Percentiles rank a stretch among this genome's conserved stretches.
These are phyloP conservation scores for Dendrocalamus sinicus DNA, from an alignment of 176 grass and related monocot genomes.

Conservation along the genomic window DNA sequence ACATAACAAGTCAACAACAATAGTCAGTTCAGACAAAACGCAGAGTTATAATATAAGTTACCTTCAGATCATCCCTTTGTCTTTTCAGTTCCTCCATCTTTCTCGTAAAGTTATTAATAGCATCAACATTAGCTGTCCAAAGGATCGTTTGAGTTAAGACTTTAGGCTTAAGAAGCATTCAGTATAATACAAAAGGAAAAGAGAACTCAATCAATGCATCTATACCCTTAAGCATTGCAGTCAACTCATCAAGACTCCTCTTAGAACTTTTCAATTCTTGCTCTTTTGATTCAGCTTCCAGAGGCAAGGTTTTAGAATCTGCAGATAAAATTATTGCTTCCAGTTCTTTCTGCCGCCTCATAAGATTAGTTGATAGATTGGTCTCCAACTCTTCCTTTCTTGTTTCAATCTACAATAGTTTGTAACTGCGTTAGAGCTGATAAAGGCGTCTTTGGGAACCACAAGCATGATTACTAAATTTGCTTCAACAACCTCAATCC, in stretches of 20 bases:
- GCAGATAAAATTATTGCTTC: slow-evolving; percentile 88
- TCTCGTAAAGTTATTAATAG: slow-evolving; percentile 63
- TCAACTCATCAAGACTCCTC: slow-evolving; percentile 74
- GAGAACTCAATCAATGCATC: slow-evolving; percentile 9
- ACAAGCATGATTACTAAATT: slow-evolving; percentile 27
- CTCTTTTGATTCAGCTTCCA: slow-evolving; percentile 76
- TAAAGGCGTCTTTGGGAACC: neutral
- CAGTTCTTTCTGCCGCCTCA: slow-evolving; percentile 87
- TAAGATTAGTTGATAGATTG: slow-evolving; percentile 97
- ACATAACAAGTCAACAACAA: slow-evolving; percentile 32
- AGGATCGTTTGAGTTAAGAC: slow-evolving; percentile 16
- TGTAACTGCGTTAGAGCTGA: slow-evolving; percentile 17
- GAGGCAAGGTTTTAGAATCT: slow-evolving; percentile 74
- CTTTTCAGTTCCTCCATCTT: slow-evolving; percentile 74
- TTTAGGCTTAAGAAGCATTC: slow-evolving; percentile 21
- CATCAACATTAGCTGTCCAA: slow-evolving; percentile 65
- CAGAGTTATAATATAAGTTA: slow-evolving; percentile 34
- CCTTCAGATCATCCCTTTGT: slow-evolving; percentile 82
- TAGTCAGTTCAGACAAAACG: slow-evolving; percentile 22
- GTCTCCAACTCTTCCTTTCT: slow-evolving; percentile 96
- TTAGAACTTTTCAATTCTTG: slow-evolving; percentile 77
- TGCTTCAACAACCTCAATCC: slow-evolving; percentile 76
- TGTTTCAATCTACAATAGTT: slow-evolving; percentile 75
- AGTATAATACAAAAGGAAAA: slow-evolving; percentile 16
- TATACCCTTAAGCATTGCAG: slow-evolving; percentile 75